Evolutionary conservation across 2,329 filamentous ascomycete genomes (phyloP).

Genomic region (Penicillium nordicum): DNA sequence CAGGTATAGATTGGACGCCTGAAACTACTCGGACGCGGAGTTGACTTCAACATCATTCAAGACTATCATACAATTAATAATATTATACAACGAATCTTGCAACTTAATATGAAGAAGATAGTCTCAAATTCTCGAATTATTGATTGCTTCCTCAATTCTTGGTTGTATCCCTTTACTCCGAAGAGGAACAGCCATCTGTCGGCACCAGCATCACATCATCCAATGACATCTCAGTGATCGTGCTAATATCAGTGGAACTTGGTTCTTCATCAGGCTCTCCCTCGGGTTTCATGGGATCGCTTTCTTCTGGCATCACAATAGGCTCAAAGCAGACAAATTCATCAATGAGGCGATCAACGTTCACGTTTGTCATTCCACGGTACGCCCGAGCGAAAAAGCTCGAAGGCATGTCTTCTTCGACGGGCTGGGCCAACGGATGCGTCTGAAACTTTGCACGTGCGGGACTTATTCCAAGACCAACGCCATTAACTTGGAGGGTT

Average conservation of each 20-base stretch:
- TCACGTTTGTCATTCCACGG: background rate
- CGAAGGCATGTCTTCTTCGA: background rate
- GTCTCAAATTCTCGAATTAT: background rate
- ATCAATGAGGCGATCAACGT: background rate
- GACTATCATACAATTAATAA: background rate
- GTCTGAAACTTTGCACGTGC: background rate
- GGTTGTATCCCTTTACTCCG: background rate
- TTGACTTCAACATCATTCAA: background rate
- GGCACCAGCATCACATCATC: conserved; percentile 1
- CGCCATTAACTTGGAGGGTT: background rate
- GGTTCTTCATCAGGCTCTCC: background rate
- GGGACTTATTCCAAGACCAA: background rate
- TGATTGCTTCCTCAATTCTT: background rate
- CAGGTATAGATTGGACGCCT: background rate
- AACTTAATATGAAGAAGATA: background rate
- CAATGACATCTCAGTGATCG: background rate
- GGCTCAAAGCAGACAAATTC: background rate
- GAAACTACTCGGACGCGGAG: background rate
- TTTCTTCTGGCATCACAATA: background rate
- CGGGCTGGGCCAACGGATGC: background rate
- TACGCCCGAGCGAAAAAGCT: background rate
- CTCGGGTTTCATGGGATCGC: background rate
- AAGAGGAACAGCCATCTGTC: background rate
- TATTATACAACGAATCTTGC: background rate
- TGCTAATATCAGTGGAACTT: background rate